Conservation (phyloP, 2,329 filamentous ascomycete species). For the Madurella mycetomatis region DNA sequence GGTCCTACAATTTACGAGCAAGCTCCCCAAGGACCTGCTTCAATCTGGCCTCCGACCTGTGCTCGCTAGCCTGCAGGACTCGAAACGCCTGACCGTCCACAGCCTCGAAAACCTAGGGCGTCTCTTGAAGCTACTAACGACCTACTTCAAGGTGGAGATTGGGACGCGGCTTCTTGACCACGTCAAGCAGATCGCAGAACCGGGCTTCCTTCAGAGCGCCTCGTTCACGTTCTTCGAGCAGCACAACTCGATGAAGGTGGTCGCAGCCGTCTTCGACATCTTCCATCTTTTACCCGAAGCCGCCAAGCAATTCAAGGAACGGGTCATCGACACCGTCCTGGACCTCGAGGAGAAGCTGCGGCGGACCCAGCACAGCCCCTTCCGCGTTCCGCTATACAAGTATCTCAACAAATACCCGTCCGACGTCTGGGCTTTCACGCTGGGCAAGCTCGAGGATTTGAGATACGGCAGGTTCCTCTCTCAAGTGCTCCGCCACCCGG, state of each 20-base stretch:
- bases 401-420: slow-evolving; percentile 91
- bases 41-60: slow-evolving; percentile 93
- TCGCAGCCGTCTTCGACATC: slow-evolving; percentile 91
- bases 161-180: slow-evolving; percentile 90
- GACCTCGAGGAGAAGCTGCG: slow-evolving; percentile 81
- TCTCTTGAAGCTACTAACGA: slow-evolving; percentile 84
- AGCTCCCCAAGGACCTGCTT: slow-evolving; percentile 89
- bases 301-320: slow-evolving; percentile 85
- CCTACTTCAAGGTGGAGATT: slow-evolving; percentile 99
- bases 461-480: slow-evolving; percentile 88
- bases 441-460: slow-evolving; percentile 74
- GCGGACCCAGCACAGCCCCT: slow-evolving; percentile 84
- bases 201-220: slow-evolving; percentile 74
- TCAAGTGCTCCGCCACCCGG: slow-evolving; percentile 73
- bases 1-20: slow-evolving; percentile 81
- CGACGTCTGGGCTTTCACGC: slow-evolving; percentile 77
- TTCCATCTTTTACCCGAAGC: slow-evolving; percentile 92
- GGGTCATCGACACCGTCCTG: slow-evolving; percentile 84
- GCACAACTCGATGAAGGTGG: slow-evolving; percentile 86
- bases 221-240: slow-evolving; percentile 96
- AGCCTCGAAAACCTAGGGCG: slow-evolving; percentile 88
- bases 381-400: slow-evolving; percentile 82
- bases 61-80: slow-evolving; percentile 92
- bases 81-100: slow-evolving; percentile 81
- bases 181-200: slow-evolving; percentile 83